Evolutionary conservation across 2,329 filamentous ascomycete genomes (phyloP), one percentile per base, ranked within the genome.

Genomic region (Sclerotinia nivalis): DNA sequence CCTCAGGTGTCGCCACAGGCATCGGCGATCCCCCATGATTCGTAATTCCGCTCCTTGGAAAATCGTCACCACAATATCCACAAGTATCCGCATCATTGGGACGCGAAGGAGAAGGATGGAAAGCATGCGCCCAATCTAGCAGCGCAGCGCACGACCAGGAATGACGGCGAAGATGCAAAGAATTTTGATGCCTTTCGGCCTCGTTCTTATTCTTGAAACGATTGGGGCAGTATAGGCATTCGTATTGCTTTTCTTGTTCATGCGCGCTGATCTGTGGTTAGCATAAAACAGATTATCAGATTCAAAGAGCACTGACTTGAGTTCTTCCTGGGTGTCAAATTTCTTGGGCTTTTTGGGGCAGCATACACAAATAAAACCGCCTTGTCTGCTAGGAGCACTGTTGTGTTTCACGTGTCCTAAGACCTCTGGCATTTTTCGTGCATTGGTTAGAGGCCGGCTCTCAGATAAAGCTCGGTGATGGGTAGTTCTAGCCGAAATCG

Each of bases 121-220:
- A 99, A 2, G 93, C 95, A 22, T 91, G 89, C 77, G 93, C 88
- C 76, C 88, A 93, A 71, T 88, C 86, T 15, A 88, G 88, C 37
- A 99, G 87, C 0, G 94, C 93, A 45, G 93, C 94, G 80, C 96
- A 99, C 15, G 95, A 97, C 96, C 96, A 99, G 62, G 94, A 97
- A 81, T 98, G 93, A 34, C 91, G 90, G 47, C 95, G 89, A 12
- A 98, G 86, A 80, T 98, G 95, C 15, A 98, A 87, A 20, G 94
- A 97, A 77, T 97, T 98, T 78, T 97, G 94, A 79, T 98, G 95
- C 45, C 96, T 89, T 80, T 98, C 95, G 2, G 94, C 94, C 82
- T 98, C 96, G 77, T 98, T 98, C 82, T 98, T 98, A 83, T 98
- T 98, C 82, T 98, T 98, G 84, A 98, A 98, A 15, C 95, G 89